Base-by-base conservation (phyloP, 1,139 yeast genomes). In the Debaryomyces sp. region DNA sequence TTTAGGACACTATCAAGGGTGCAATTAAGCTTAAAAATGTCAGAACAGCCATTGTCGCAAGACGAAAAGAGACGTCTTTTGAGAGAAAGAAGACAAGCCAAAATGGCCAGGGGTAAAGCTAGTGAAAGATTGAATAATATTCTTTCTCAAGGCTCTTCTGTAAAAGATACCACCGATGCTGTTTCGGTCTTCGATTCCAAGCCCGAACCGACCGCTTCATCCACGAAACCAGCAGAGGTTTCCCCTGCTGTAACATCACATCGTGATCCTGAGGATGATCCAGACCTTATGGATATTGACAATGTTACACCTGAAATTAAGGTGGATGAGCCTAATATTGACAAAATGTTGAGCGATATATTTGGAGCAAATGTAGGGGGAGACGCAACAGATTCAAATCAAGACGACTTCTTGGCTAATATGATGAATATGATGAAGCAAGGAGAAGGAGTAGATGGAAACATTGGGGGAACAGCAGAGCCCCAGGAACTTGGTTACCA, bases 51-150 rank as follows among this genome's bases (percentile, higher is more conserved):
- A 36, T 44, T 79, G 45, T 63, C 79, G 27, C 87, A 84, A 5
- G 86, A 83, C 40, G 92, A 87, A 58, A 85, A 82, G 67, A 80
- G 85, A 57, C 71, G 75, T 49, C 58, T 84, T 26, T 67, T 86
- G 35, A 76, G 91, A 52, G 91, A 87, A 60, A 77, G 90, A 61
- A 75, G 92, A 56, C 86, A 83, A 45, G 87, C 88, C 55, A 86
- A 85, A 63, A 78, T 87, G 75, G 73, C 77, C 46, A 73, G 79
- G 51, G 86, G 87, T 3, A 77, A 77, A 43, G 87, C 84, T 21
- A 62, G 80, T 3, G 73, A 75, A 15, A 71, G 94, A 50, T 66
- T 87, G 58, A 81, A 79, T 53, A 78, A 54, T 39, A 76, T 76
- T 27, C 64, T 75, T 50, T 58, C 64, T 41, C 77, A 68, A 55